Percentiles rank a stretch among this genome's conserved stretches.
phyloP scores from a whole-genome alignment of 2,329 filamentous ascomycete genomes.

The Stagonosporopsis vannaccii region DNA sequence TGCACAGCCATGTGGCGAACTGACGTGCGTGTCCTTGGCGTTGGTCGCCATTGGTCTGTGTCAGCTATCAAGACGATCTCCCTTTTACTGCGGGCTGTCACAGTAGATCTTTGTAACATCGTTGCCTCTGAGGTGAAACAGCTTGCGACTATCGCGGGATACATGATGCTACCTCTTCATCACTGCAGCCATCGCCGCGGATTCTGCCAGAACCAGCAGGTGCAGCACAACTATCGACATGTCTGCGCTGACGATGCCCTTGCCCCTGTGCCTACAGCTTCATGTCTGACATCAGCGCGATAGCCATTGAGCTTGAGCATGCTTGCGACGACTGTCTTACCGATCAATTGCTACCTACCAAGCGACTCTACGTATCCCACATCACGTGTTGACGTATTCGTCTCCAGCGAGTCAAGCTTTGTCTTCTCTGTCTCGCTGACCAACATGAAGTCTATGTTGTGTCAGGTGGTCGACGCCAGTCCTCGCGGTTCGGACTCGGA shows the following conservation, averaged over 20 bases:
- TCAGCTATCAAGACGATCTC: slow-evolving; percentile 10
- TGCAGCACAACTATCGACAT: not conserved
- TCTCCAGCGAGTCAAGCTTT: not conserved
- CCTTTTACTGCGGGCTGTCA: not conserved
- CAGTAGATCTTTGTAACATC: slow-evolving; percentile 20
- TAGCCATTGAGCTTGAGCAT: not conserved
- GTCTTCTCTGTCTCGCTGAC: not conserved
- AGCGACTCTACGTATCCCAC: slow-evolving; percentile 3
- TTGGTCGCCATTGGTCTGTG: slow-evolving; percentile 12
- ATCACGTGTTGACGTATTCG: slow-evolving; percentile 9
- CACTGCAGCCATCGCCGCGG: slow-evolving; percentile 1
- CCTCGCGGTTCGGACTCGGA: not conserved
- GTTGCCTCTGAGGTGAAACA: slow-evolving; percentile 16
- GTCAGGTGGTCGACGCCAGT: not conserved
- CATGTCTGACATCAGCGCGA: slow-evolving; percentile 6
- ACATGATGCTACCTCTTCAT: not conserved
- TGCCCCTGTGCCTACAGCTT: not conserved
- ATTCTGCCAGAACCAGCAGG: slow-evolving; percentile 2
- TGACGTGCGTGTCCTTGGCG: slow-evolving; percentile 7
- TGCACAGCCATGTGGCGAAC: slow-evolving; percentile 18
- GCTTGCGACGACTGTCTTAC: slow-evolving; percentile 8
- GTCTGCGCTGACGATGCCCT: not conserved
- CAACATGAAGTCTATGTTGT: slow-evolving; percentile 3
- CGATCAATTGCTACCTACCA: not conserved
- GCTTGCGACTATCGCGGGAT: slow-evolving; percentile 12